Conservation (phyloP, 1,284 basidiomycete species). For the Leccinum proliferum region DNA sequence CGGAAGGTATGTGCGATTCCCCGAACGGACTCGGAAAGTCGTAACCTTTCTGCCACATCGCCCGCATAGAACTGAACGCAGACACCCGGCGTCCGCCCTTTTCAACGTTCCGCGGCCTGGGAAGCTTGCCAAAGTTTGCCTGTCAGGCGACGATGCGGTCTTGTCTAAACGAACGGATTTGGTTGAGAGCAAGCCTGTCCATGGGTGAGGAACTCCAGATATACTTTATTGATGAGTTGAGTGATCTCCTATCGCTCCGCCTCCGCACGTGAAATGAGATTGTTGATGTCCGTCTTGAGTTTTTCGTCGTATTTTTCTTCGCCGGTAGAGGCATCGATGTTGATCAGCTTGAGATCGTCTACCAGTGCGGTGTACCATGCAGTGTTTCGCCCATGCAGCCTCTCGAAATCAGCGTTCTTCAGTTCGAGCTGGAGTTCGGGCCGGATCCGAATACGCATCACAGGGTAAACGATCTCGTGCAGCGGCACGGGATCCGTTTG, state of each 20-base stretch:
- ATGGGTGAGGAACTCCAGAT: conserved; percentile 73
- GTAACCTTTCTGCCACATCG: conserved; percentile 61
- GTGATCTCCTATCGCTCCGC: conserved; percentile 73
- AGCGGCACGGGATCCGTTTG: conserved; percentile 81
- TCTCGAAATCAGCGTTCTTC: conserved; percentile 87
- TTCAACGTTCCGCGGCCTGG: conserved; percentile 53
- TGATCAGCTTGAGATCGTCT: conserved; percentile 69
- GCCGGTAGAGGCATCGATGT: conserved; percentile 70
- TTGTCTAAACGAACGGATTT: conserved; percentile 83
- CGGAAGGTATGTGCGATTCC: conserved; percentile 48
- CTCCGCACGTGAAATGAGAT: conserved; percentile 69
- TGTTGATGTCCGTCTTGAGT: conserved; percentile 56
- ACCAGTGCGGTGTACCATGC: conserved; percentile 67
- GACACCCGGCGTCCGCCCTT: conserved; percentile 50
- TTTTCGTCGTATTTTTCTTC: conserved; percentile 64
- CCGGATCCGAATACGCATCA: conserved; percentile 77
- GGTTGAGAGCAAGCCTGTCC: conserved; percentile 87
- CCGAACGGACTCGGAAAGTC: conserved; percentile 49
- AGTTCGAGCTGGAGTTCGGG: conserved; percentile 84
- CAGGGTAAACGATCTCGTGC: conserved; percentile 89
- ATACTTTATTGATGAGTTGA: conserved; percentile 72
- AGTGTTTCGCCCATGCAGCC: conserved; percentile 68
- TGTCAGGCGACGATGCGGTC: conserved; percentile 98
- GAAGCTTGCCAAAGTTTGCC: conserved; percentile 73
- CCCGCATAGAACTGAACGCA: conserved; percentile 61